Percentiles rank a stretch among this genome's conserved stretches.
These are phyloP conservation scores for Suaeda aralocaspica DNA, from an alignment of 148 eudicot species.

Conservation along the genomic window DNA sequence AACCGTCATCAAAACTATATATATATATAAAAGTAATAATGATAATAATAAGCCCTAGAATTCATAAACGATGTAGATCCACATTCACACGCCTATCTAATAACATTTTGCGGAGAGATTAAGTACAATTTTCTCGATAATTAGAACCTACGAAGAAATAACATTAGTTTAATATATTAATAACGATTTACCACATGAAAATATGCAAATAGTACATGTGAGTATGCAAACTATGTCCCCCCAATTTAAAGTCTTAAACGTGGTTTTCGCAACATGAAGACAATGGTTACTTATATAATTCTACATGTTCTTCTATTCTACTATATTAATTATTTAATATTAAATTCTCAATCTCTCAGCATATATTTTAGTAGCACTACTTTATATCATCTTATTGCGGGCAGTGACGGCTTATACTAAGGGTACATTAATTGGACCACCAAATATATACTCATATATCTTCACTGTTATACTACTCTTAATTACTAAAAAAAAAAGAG, in stretches of 20 bases:
- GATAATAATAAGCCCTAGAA: constrained; percentile 1
- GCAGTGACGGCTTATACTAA: no score
- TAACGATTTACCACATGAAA: background rate
- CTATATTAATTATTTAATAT: background rate
- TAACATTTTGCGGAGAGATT: background rate
- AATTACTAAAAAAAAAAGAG: background rate
- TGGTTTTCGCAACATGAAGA: constrained; percentile 9
- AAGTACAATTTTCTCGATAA: constrained; percentile 1
- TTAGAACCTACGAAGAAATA: constrained; percentile 6
- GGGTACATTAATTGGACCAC: constrained; percentile 6
- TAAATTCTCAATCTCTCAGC: background rate
- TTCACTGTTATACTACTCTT: background rate
- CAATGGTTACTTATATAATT: constrained; percentile 8
- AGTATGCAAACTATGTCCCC: constrained; percentile 17
- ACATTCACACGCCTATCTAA: background rate
- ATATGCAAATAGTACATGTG: constrained; percentile 20
- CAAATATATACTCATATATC: background rate
- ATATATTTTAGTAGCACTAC: background rate
- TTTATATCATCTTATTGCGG: constrained; percentile 5
- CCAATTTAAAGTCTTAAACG: constrained; percentile 13
- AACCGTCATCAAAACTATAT: no score
- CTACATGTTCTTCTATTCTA: background rate
- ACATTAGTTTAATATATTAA: background rate
- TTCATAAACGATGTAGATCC: background rate
- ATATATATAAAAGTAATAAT: no score